These are phyloP conservation scores for Phyllostachys edulis DNA, from an alignment of 176 grass and related monocot genomes.

Conservation along the genomic window DNA sequence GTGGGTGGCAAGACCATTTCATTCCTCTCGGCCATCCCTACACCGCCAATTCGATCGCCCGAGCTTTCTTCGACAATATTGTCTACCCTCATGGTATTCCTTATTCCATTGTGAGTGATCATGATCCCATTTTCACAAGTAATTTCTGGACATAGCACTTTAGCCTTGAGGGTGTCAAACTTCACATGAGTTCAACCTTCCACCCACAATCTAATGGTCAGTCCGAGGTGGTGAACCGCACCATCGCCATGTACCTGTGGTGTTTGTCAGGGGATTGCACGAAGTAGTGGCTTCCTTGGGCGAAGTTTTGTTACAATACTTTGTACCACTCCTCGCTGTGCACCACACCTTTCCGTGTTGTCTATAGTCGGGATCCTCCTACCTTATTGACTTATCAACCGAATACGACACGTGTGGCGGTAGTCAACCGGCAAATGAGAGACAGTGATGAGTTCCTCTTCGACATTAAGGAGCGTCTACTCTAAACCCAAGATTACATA, in stretches of 20 bases:
- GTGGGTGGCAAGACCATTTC: neutral
- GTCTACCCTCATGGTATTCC: neutral
- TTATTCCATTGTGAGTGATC: neutral
- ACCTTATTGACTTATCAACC: too few species aligned
- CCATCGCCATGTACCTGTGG: too few species aligned
- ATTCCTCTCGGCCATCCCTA: neutral
- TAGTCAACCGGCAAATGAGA: fast-evolving
- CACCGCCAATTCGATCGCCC: fast-evolving
- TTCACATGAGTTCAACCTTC: neutral
- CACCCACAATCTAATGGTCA: too few species aligned
- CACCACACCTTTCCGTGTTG: too few species aligned
- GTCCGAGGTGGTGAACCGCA: too few species aligned
- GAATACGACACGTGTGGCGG: neutral
- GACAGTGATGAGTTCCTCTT: neutral
- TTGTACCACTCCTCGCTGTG: too few species aligned
- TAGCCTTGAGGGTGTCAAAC: neutral
- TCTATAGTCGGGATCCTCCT: too few species aligned
- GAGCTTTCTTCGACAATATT: neutral
- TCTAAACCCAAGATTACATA: neutral
- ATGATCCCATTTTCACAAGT: neutral
- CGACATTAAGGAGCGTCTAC: neutral
- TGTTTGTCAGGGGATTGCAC: too few species aligned
- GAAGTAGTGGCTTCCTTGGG: too few species aligned
- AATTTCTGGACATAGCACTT: neutral
- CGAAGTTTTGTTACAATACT: too few species aligned